These are phyloP conservation scores for Reutealis trisperma DNA, from an alignment of 345 rosid species.

Conservation along the genomic window DNA sequence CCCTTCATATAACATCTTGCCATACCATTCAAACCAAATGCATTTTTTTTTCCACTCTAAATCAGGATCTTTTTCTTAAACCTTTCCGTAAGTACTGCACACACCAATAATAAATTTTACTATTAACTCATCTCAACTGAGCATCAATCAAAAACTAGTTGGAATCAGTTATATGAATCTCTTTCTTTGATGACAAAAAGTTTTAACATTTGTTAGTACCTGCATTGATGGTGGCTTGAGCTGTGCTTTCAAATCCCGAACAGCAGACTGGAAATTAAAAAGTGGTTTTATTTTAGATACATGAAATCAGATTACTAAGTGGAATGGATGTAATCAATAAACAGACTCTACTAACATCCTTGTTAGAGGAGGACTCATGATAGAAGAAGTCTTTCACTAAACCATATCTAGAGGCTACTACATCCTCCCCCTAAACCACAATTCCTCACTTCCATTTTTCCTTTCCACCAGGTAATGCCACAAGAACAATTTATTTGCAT, in stretches of 20 bases:
- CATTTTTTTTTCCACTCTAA: no score
- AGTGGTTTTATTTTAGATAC: slow-evolving; percentile 6
- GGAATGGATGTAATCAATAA: not conserved
- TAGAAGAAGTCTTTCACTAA: not conserved
- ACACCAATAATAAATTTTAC: not conserved
- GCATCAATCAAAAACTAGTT: not conserved
- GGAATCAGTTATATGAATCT: not conserved
- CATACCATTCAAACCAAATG: no score
- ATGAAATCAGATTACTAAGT: not conserved
- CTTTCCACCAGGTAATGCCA: not conserved
- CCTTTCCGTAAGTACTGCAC: no score
- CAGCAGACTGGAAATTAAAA: slow-evolving; percentile 67
- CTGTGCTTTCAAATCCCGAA: slow-evolving; percentile 87
- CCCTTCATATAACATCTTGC: no score
- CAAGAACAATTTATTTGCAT: not conserved
- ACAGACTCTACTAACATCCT: not conserved
- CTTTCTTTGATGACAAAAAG: not conserved
- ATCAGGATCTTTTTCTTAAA: no score
- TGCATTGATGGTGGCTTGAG: slow-evolving; percentile 98
- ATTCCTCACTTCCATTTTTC: not conserved
- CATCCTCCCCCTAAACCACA: not conserved
- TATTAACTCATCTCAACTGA: not conserved
- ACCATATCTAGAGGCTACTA: not conserved
- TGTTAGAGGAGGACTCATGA: not conserved
- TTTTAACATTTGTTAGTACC: slow-evolving; percentile 43